Evolutionary conservation across 768 basidiomycete genomes (phyloP).

Genomic region (Boletus rubropictus): DNA sequence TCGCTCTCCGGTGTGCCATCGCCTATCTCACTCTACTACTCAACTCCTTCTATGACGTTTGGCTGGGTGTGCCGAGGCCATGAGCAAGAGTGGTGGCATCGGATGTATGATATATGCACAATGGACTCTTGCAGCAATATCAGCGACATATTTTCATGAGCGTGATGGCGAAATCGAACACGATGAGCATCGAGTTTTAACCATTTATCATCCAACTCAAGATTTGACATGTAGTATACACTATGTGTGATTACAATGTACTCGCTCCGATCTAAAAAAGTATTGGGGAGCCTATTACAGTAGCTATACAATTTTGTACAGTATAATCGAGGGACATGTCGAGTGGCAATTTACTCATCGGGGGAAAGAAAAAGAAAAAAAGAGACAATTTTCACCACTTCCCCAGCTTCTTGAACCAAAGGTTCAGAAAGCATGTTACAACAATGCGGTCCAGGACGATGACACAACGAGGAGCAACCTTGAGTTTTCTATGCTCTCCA

Average conservation of each 20-base stretch:
- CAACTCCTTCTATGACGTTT: background rate
- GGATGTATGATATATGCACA: background rate
- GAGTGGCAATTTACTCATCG: background rate
- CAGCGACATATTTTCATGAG: background rate
- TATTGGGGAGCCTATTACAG: background rate
- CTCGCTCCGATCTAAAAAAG: constrained; percentile 4
- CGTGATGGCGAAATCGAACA: background rate
- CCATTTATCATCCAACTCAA: background rate
- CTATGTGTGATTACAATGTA: constrained; percentile 14
- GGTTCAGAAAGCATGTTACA: constrained; percentile 48
- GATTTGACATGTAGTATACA: constrained; percentile 4
- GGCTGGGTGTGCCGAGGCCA: background rate
- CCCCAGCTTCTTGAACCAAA: constrained; percentile 43
- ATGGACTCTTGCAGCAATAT: background rate
- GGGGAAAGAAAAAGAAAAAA: background rate
- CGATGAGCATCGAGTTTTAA: background rate
- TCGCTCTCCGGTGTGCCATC: background rate
- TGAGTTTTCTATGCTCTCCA: constrained; percentile 34
- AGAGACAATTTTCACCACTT: constrained; percentile 34
- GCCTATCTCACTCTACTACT: background rate
- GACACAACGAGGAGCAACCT: constrained; percentile 37
- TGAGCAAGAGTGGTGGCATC: background rate
- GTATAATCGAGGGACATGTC: background rate
- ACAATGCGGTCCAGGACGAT: constrained; percentile 45
- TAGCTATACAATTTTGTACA: constrained; percentile 9